Percentiles rank a stretch among this genome's conserved stretches.
Evolutionary conservation across 208 protist genomes (phyloP).

Genomic region (Leishmania major): DNA sequence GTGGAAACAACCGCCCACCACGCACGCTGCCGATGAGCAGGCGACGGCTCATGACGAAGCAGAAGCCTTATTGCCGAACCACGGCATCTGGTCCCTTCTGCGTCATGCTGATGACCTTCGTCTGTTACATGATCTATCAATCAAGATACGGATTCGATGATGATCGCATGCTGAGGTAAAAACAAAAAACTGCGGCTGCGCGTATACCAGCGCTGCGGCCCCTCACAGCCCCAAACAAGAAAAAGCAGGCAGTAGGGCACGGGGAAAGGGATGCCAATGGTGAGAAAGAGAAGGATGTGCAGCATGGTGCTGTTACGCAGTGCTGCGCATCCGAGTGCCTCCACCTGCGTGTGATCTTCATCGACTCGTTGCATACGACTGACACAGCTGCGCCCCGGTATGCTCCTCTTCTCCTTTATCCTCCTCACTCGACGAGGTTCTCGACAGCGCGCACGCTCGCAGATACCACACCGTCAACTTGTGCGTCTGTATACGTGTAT

Average conservation of each 20-base stretch:
- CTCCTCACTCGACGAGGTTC: neutral
- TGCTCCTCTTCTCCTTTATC: neutral
- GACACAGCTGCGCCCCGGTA: neutral
- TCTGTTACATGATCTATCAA: constrained; percentile 34
- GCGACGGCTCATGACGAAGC: constrained; percentile 44
- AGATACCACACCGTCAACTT: neutral
- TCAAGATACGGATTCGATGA: constrained; percentile 23
- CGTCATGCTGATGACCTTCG: constrained; percentile 48
- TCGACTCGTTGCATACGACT: neutral
- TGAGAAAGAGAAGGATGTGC: neutral
- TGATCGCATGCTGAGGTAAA: constrained; percentile 28
- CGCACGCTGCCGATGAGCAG: constrained; percentile 58
- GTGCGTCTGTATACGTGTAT: neutral
- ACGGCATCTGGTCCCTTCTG: constrained; percentile 41
- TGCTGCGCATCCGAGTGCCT: neutral
- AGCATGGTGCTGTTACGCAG: neutral
- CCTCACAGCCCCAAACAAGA: neutral
- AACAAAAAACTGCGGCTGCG: neutral
- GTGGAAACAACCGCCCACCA: neutral
- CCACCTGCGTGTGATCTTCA: no score
- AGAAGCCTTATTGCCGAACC: constrained; percentile 33
- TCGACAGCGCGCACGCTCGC: neutral
- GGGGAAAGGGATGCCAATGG: neutral
- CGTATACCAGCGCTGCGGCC: neutral
- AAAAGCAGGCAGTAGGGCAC: neutral